phyloP scores from a whole-genome alignment of 75 land plant genomes.

The Cryptomeria japonica region DNA sequence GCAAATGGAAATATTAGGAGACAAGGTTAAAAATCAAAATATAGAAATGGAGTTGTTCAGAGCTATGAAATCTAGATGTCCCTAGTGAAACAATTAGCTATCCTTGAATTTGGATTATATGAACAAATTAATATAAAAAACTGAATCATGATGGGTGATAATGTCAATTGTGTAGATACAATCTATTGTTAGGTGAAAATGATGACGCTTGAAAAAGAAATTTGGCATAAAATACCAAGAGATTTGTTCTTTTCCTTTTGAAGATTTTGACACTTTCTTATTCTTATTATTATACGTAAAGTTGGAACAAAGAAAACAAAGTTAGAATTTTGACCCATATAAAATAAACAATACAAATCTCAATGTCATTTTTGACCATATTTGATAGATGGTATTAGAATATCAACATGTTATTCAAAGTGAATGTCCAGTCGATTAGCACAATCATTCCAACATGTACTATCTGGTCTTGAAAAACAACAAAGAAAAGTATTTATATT shows the following conservation, averaged over 20 bases:
- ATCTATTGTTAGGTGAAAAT: neutral
- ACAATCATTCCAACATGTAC: neutral
- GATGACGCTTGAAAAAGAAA: neutral
- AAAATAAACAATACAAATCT: neutral
- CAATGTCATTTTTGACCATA: neutral
- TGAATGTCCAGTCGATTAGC: neutral
- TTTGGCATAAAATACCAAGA: neutral
- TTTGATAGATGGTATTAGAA: no score
- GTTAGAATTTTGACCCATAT: neutral
- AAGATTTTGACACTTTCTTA: neutral
- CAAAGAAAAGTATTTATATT: no score
- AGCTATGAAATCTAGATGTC: no score
- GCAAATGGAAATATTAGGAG: neutral
- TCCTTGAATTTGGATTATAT: neutral
- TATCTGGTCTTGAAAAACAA: no score
- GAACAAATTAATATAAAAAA: neutral
- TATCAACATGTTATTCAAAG: no score
- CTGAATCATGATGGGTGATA: no score
- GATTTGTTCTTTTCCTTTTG: no score
- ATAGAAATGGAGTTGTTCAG: neutral
- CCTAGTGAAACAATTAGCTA: neutral
- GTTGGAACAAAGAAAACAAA: neutral
- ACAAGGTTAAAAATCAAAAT: no score
- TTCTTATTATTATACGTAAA: neutral
- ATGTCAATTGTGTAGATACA: neutral